These are phyloP conservation scores for Chlorella sorokiniana DNA, from an alignment of 139 green algal species.

Conservation along the genomic window DNA sequence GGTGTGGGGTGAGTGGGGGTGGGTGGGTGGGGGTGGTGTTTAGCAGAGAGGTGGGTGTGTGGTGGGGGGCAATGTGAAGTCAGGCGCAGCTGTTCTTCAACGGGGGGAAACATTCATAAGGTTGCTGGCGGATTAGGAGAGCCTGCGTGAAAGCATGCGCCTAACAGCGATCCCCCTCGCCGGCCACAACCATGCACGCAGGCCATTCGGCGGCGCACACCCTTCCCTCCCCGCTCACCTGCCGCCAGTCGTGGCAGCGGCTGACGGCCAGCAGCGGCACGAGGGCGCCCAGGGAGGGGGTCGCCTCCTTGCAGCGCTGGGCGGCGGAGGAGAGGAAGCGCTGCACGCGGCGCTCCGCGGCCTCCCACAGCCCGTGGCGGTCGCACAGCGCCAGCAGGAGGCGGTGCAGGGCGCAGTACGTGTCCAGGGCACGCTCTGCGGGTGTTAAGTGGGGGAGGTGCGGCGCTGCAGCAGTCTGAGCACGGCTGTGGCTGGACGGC, in stretches of 20 bases:
- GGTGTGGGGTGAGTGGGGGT: neutral
- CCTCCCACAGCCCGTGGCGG: conserved; percentile 30
- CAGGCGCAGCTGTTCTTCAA: no score
- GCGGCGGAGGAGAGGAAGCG: conserved; percentile 14
- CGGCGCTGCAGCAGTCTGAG: neutral
- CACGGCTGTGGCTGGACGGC: no score
- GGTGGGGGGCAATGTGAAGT: no score
- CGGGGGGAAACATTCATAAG: no score
- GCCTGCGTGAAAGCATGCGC: neutral
- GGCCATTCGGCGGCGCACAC: neutral
- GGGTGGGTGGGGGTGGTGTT: no score
- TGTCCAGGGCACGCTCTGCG: conserved; percentile 22
- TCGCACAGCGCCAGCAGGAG: conserved; percentile 42
- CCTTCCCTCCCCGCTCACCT: neutral
- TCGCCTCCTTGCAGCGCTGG: conserved; percentile 14
- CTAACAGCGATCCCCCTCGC: no score
- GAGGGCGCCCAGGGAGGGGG: conserved; percentile 36
- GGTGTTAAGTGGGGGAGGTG: neutral
- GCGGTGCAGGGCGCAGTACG: conserved; percentile 34
- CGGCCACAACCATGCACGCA: no score
- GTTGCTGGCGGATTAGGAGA: no score
- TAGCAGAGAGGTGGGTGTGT: no score
- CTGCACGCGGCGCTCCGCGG: conserved; percentile 13
- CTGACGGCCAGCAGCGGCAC: conserved; percentile 39
- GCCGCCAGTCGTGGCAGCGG: conserved; percentile 28